A percentile compares a stretch with the other conserved stretches of the same genome.
Conservation (phyloP, 108 stramenopile genomes). For the Fragilariopsis cylindrus region DNA sequence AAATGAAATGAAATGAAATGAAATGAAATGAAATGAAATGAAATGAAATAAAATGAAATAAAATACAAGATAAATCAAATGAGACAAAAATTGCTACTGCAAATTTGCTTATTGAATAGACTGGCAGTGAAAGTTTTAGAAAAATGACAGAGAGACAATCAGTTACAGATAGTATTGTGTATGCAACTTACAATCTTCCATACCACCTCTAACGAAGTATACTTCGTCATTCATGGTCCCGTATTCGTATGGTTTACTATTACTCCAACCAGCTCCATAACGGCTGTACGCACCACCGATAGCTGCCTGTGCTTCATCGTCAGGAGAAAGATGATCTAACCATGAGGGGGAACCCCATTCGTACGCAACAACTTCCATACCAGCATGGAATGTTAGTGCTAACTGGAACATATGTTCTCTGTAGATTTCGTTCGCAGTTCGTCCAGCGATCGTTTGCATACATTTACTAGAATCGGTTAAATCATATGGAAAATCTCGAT, state of each 20-base stretch:
- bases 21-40: neutral
- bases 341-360: conserved; percentile 87
- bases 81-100: neutral
- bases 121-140: neutral
- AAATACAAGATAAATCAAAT: neutral
- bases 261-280: conserved; percentile 49
- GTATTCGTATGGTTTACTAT: conserved; percentile 48
- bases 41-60: neutral
- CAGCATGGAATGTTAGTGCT: conserved; percentile 95
- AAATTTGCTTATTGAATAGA: neutral
- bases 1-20: neutral
- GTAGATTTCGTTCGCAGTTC: conserved; percentile 91
- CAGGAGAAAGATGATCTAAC: conserved; percentile 43
- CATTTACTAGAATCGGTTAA: conserved; percentile 46
- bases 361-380: conserved; percentile 91
- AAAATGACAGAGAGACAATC: neutral
- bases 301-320: conserved; percentile 57
- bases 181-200: conserved; percentile 80
- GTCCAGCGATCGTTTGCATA: conserved; percentile 90
- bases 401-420: conserved; percentile 91
- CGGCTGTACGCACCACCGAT: conserved; percentile 45
- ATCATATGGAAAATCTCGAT: conserved; percentile 70
- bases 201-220: conserved; percentile 95
- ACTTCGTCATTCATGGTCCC: conserved; percentile 86
- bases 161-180: neutral